These are phyloP conservation scores for Pythium folliculosum DNA, from an alignment of 352 stramenopile species.

Conservation along the genomic window DNA sequence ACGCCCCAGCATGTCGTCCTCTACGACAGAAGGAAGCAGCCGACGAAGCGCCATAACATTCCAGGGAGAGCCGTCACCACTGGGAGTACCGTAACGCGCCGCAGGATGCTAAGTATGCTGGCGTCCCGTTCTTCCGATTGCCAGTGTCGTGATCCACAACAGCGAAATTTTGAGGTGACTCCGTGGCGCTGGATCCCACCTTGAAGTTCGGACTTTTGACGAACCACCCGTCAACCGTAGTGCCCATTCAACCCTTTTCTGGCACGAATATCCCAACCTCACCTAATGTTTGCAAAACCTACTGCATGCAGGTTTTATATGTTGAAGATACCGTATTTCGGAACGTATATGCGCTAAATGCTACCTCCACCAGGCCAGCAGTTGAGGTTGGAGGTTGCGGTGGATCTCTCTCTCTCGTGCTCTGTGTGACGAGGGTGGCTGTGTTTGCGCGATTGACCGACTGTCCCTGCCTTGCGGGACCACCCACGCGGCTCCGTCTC, in stretches of 20 bases:
- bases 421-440: conserved; percentile 1
- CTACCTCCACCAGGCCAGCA: too few species aligned
- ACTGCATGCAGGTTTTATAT: conserved; percentile 15
- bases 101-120: too few species aligned
- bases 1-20: too few species aligned
- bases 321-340: conserved; percentile 1
- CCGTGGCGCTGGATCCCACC: not conserved
- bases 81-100: too few species aligned
- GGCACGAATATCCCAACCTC: not conserved
- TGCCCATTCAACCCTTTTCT: not conserved
- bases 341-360: too few species aligned
- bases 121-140: too few species aligned
- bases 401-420: too few species aligned
- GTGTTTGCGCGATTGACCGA: conserved; percentile 17
- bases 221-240: not conserved
- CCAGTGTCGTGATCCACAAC: not conserved
- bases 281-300: conserved; percentile 1
- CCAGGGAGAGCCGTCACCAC: too few species aligned
- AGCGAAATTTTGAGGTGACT: not conserved
- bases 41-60: too few species aligned
- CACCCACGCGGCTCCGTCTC: not conserved
- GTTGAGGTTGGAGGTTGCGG: too few species aligned
- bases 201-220: conserved; percentile 6
- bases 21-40: too few species aligned
- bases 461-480: conserved; percentile 3